A percentile compares a stretch with the other conserved stretches of the same genome.
phyloP scores from a whole-genome alignment of 1,139 yeast genomes.

The Scheffersomyces quercinus region DNA sequence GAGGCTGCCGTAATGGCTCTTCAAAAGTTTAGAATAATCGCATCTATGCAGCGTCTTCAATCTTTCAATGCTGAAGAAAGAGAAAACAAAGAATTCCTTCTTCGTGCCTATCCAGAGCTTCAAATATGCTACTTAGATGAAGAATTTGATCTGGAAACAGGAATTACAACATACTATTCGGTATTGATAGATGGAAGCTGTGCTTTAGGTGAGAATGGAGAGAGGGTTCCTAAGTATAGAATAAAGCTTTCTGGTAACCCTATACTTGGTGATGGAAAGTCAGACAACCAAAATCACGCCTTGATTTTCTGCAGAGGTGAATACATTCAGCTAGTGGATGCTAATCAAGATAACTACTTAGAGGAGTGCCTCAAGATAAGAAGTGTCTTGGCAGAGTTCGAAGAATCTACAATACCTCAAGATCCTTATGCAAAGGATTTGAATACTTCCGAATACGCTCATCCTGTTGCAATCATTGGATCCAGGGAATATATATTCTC shows the following conservation, averaged over 20 bases:
- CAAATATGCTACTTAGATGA: constrained; percentile 46
- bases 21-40: constrained; percentile 48
- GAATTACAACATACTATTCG: constrained; percentile 30
- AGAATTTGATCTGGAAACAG: constrained; percentile 26
- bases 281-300: constrained; percentile 57
- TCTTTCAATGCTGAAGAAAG: constrained; percentile 35
- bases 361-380: constrained; percentile 59
- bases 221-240: constrained; percentile 41
- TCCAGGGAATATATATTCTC: constrained; percentile 57
- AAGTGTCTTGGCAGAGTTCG: constrained; percentile 51
- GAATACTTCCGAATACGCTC: constrained; percentile 22
- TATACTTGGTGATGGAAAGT: constrained; percentile 57
- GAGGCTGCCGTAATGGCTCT: constrained; percentile 42
- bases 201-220: constrained; percentile 34
- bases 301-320: constrained; percentile 54
- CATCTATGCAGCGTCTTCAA: constrained; percentile 45
- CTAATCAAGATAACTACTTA: constrained; percentile 57
- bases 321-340: constrained; percentile 54
- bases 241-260: constrained; percentile 56
- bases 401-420: constrained; percentile 36
- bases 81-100: constrained; percentile 37
- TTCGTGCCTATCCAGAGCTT: constrained; percentile 46
- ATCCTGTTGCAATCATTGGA: constrained; percentile 56
- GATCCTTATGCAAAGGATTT: constrained; percentile 35
- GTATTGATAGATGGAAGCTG: constrained; percentile 48